A percentile compares a stretch with the other conserved stretches of the same genome.
Conservation (phyloP, 2,329 filamentous ascomycete species). For the Phaeoacremonium minimum region DNA sequence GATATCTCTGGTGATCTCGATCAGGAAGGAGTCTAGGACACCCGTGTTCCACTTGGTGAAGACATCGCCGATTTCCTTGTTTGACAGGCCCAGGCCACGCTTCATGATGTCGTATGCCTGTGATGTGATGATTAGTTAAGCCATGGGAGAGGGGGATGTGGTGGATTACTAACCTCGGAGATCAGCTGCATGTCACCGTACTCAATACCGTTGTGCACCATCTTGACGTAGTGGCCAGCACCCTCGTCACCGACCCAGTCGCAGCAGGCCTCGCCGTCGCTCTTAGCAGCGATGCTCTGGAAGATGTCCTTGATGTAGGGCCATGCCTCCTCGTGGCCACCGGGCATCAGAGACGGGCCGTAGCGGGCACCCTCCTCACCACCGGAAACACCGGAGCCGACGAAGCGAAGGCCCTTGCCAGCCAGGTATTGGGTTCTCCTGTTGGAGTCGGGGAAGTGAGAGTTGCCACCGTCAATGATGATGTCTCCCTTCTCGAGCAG, state of each 20-base stretch:
- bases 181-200: conserved; percentile 99
- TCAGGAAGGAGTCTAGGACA: conserved; percentile 97
- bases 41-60: conserved; percentile 98
- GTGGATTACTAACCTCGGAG: conserved; percentile 70
- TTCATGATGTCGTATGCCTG: conserved; percentile 99
- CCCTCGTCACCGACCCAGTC: conserved; percentile 99
- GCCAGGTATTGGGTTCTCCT: conserved; percentile 87
- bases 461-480: conserved; percentile 99
- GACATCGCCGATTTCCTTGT: conserved; percentile 95
- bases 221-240: conserved; percentile 99
- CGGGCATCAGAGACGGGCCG: conserved; percentile 96
- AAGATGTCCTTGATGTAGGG: conserved; percentile 98
- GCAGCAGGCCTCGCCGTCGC: conserved; percentile 94
- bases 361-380: conserved; percentile 99
- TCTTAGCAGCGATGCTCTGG: conserved; percentile 97
- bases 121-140: conserved; percentile 6
- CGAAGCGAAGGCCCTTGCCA: conserved; percentile 87
- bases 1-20: conserved; percentile 98
- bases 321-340: conserved; percentile 98
- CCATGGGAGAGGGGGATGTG: no score
- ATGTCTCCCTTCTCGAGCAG: conserved; percentile 85
- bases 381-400: conserved; percentile 95
- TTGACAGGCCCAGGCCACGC: conserved; percentile 82
- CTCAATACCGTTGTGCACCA: conserved; percentile 99
- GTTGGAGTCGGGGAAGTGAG: conserved; percentile 98